These are phyloP conservation scores for Exserohilum turcica DNA, from an alignment of 2,329 filamentous ascomycete genomes.

Conservation along the genomic window DNA sequence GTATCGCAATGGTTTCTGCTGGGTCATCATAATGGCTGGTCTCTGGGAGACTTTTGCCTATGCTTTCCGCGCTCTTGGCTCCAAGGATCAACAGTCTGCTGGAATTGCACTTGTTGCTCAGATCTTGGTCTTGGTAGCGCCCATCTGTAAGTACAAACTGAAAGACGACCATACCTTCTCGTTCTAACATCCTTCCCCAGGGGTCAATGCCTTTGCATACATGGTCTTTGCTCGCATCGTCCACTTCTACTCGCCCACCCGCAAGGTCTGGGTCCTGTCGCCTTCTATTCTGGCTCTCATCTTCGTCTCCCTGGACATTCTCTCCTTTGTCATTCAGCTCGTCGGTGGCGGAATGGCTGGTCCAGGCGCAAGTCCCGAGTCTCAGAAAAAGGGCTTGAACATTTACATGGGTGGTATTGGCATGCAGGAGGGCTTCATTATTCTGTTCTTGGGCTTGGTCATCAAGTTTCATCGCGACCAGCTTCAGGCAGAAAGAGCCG, in stretches of 20 bases:
- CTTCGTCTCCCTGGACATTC: conserved; percentile 52
- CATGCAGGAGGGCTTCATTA: conserved; percentile 38
- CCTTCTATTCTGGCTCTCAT: conserved; percentile 25
- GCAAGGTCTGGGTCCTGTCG: conserved; percentile 28
- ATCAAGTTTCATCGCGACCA: conserved; percentile 25
- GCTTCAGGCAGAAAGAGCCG: conserved; percentile 19
- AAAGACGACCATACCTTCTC: conserved; percentile 5
- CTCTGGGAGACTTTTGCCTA: conserved; percentile 52
- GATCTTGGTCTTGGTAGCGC: conserved; percentile 54
- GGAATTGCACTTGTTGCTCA: conserved; percentile 44
- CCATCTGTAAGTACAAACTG: conserved; percentile 32
- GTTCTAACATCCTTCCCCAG: conserved; percentile 28
- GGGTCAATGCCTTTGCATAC: conserved; percentile 55
- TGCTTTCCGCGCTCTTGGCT: conserved; percentile 48
- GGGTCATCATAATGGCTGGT: conserved; percentile 52
- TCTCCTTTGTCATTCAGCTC: conserved; percentile 52
- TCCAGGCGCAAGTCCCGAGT: conserved; percentile 25
- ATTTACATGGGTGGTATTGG: conserved; percentile 47
- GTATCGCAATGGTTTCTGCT: conserved; percentile 44
- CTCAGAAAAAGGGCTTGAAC: conserved; percentile 47
- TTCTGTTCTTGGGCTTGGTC: conserved; percentile 25
- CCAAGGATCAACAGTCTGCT: conserved; percentile 47
- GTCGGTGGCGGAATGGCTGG: conserved; percentile 46
- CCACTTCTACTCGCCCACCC: conserved; percentile 39
- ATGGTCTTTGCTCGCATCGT: conserved; percentile 49